Percentiles rank a stretch among this genome's conserved stretches.
Conservation (phyloP, 495 filamentous ascomycete species). For the Staphylotrichum tortipilum region DNA sequence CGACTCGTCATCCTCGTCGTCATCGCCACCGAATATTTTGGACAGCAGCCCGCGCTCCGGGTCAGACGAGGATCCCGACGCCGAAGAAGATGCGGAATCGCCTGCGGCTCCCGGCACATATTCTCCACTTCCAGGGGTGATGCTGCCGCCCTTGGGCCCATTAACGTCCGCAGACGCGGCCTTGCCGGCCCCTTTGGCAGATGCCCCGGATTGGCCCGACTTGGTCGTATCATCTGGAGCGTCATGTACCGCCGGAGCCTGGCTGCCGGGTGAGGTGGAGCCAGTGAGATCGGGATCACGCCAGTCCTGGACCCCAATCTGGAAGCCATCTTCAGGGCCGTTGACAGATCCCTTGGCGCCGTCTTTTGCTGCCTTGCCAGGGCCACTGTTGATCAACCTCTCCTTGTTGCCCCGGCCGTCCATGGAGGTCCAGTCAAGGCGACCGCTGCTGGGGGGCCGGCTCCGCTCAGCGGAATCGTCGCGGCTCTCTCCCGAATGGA, state of each 20-base stretch:
- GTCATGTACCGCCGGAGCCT: constrained; percentile 2
- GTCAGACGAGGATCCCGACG: constrained; percentile 12
- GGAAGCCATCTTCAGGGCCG: constrained; percentile 57
- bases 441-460: constrained; percentile 74
- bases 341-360: constrained; percentile 14
- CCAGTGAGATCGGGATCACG: constrained; percentile 70
- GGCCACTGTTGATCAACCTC: constrained; percentile 27
- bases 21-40: constrained; percentile 42
- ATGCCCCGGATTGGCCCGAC: not conserved
- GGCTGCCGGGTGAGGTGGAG: constrained; percentile 12
- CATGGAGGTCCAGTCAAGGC: constrained; percentile 52
- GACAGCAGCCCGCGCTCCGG: constrained; percentile 30
- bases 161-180: not conserved
- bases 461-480: constrained; percentile 44
- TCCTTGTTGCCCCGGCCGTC: constrained; percentile 58
- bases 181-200: not conserved
- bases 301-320: constrained; percentile 93
- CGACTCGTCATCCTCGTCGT: constrained; percentile 21
- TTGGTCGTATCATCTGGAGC: constrained; percentile 4
- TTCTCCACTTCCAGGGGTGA: constrained; percentile 54
- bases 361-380: constrained; percentile 19
- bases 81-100: constrained; percentile 18
- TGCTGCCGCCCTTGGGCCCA: not conserved
- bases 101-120: constrained; percentile 38
- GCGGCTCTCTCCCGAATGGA: constrained; percentile 37